Evolutionary conservation across 2,329 filamentous ascomycete species (phyloP).

Genomic region (Penicillium sp.): DNA sequence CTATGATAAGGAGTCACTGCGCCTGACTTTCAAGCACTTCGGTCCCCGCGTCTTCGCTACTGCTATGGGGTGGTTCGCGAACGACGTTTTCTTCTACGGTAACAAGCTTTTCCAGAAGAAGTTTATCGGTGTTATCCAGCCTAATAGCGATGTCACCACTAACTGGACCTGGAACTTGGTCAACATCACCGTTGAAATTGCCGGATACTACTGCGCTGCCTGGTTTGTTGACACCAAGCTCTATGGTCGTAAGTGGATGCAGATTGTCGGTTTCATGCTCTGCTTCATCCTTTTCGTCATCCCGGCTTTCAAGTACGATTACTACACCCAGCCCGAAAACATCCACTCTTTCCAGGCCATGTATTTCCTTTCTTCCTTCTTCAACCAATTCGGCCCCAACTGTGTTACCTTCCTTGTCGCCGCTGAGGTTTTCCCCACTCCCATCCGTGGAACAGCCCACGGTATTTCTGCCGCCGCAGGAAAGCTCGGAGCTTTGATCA

Average conservation of each 20-base stretch:
- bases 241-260: conserved; percentile 95
- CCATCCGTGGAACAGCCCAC: conserved; percentile 89
- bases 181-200: conserved; percentile 83
- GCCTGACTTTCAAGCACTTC: conserved; percentile 78
- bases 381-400: conserved; percentile 98
- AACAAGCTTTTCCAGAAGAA: conserved; percentile 95
- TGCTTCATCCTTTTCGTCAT: conserved; percentile 93
- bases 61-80: conserved; percentile 88
- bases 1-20: conserved; percentile 82
- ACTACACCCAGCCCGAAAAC: conserved; percentile 72
- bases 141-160: conserved; percentile 73
- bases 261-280: conserved; percentile 89
- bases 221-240: conserved; percentile 93
- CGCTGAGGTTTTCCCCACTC: conserved; percentile 91
- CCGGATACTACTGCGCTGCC: conserved; percentile 86
- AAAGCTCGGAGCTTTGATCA: conserved; percentile 84
- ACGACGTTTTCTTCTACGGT: conserved; percentile 98
- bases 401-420: conserved; percentile 94
- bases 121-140: conserved; percentile 82
- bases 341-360: conserved; percentile 91
- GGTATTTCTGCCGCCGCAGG: conserved; percentile 88
- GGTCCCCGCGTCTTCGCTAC: conserved; percentile 85
- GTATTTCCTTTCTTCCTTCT: conserved; percentile 97
- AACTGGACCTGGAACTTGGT: conserved; percentile 90
- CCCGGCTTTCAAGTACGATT: conserved; percentile 82